Conservation (phyloP, 768 basidiomycete genomes). For the Leccinum rimulosum region DNA sequence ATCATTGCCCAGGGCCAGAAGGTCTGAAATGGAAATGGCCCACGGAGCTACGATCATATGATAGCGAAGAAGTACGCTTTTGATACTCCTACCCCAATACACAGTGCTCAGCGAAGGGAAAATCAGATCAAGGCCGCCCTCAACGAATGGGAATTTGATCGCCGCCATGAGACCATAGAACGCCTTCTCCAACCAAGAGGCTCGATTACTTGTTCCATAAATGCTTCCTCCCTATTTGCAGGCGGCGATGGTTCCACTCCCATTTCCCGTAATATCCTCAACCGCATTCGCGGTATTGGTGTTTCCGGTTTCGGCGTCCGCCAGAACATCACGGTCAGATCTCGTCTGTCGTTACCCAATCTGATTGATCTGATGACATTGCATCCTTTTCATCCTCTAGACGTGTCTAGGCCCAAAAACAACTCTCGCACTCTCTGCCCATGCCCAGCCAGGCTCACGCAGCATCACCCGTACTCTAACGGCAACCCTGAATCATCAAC, state of each 20-base stretch:
- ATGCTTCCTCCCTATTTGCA: constrained; percentile 49
- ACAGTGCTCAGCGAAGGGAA: constrained; percentile 24
- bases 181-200: constrained; percentile 45
- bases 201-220: constrained; percentile 42
- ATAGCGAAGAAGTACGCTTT: constrained; percentile 46
- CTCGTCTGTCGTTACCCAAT: constrained; percentile 10
- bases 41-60: constrained; percentile 40
- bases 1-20: constrained; percentile 30
- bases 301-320: constrained; percentile 37
- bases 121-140: constrained; percentile 49
- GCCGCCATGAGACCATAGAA: constrained; percentile 37
- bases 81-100: constrained; percentile 17
- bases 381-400: constrained; percentile 34
- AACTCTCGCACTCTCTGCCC: constrained; percentile 38
- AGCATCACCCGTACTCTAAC: constrained; percentile 44
- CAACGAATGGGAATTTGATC: constrained; percentile 38
- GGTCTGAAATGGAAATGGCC: constrained; percentile 46
- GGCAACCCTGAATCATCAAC: constrained; percentile 75
- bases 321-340: constrained; percentile 45
- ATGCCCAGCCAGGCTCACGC: constrained; percentile 29
- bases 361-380: constrained; percentile 20
- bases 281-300: constrained; percentile 37
- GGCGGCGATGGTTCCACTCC: constrained; percentile 29
- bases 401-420: constrained; percentile 48
- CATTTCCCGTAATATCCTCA: constrained; percentile 27